phyloP scores from a whole-genome alignment of 345 rosid species.

The Crucihimalaya himalaica region DNA sequence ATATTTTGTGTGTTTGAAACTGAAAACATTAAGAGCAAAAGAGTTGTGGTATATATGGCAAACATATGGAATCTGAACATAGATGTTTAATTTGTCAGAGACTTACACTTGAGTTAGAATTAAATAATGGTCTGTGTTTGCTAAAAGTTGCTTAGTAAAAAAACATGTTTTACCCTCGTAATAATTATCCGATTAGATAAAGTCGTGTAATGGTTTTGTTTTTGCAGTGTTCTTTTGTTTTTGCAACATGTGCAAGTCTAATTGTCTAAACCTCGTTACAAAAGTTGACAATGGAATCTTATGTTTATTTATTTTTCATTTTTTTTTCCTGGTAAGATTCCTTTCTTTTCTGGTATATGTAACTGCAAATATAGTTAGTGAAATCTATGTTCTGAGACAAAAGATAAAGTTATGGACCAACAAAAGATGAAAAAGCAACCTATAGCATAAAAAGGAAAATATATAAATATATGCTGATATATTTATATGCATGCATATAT shows the following conservation, averaged over 20 bases:
- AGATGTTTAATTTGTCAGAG: too few relatives aligned
- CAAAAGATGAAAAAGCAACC: conserved; percentile 4
- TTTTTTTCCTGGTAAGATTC: conserved; percentile 20
- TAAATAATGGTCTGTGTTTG: background rate
- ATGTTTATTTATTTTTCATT: background rate
- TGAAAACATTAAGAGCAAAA: too few relatives aligned
- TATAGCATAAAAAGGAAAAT: background rate
- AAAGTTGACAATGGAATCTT: conserved; percentile 11
- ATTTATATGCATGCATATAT: background rate
- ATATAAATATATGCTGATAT: background rate
- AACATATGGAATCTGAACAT: too few relatives aligned
- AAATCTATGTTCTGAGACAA: conserved; percentile 12
- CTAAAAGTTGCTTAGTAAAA: background rate
- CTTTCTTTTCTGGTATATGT: conserved; percentile 6
- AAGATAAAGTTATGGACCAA: conserved; percentile 28
- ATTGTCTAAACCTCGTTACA: conserved; percentile 27
- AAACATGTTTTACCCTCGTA: background rate
- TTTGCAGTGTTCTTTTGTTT: background rate
- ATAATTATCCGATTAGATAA: background rate
- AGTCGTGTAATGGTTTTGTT: background rate
- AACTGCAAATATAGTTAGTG: conserved; percentile 30
- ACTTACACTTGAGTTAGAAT: background rate
- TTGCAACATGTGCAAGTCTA: conserved; percentile 24
- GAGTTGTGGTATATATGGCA: too few relatives aligned
- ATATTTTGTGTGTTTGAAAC: too few relatives aligned